Conservation (phyloP, 768 basidiomycete species). For the Nidularia pulvinata region DNA sequence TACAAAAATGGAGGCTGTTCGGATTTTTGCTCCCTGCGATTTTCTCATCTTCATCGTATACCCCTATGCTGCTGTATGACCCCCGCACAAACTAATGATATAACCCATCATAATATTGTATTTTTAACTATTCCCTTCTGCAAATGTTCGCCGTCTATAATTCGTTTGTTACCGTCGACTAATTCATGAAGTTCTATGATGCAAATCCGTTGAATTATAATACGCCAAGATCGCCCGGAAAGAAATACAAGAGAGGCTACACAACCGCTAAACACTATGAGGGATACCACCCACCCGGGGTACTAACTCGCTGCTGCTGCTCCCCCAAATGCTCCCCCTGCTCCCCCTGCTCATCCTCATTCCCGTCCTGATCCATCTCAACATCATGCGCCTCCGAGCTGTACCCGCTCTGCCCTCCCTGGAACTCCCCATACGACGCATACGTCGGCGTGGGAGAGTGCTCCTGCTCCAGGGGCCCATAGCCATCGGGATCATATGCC, state of each 20-base stretch:
- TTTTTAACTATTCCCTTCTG: too few relatives aligned
- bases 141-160: too few relatives aligned
- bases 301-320: too few relatives aligned
- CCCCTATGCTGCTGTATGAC: background rate
- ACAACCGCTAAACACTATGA: too few relatives aligned
- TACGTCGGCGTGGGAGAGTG: conserved; percentile 53
- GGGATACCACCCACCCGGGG: background rate
- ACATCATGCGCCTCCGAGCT: conserved; percentile 43
- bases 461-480: conserved; percentile 23
- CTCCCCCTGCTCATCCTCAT: conserved; percentile 8
- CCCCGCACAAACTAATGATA: background rate
- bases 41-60: background rate
- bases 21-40: background rate
- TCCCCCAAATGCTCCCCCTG: too few relatives aligned
- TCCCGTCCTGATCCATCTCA: conserved; percentile 29
- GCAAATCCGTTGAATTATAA: too few relatives aligned
- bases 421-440: conserved; percentile 47
- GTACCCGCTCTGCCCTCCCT: conserved; percentile 53
- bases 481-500: conserved; percentile 27
- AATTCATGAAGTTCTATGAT: too few relatives aligned
- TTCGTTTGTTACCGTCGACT: too few relatives aligned
- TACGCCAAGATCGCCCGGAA: too few relatives aligned
- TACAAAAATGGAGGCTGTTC: background rate
- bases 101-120: background rate
- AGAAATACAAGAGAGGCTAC: too few relatives aligned